A percentile compares a stretch with the other conserved stretches of the same genome.
Conservation (phyloP, 2,329 filamentous ascomycete species). For the Clonostachys solani region DNA sequence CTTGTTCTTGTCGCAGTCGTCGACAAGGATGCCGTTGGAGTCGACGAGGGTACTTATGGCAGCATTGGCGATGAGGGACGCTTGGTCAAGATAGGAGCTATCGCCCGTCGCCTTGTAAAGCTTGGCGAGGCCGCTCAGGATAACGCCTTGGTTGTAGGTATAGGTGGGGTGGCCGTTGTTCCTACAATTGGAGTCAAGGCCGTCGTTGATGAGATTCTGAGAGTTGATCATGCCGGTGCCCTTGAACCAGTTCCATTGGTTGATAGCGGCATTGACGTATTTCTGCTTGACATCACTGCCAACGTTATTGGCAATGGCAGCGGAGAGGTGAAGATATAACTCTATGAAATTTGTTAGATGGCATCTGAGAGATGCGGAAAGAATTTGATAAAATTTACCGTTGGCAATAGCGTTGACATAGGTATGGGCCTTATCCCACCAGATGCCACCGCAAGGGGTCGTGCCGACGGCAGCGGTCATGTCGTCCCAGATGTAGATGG, state of each 20-base stretch:
- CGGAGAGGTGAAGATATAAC: constrained; percentile 46
- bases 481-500: constrained; percentile 49
- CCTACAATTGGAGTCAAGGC: constrained; percentile 34
- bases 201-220: constrained; percentile 47
- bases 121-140: constrained; percentile 33
- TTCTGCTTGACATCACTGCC: constrained; percentile 23
- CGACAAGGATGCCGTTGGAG: constrained; percentile 42
- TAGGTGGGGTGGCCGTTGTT: constrained; percentile 24
- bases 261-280: constrained; percentile 40
- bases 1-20: constrained; percentile 16
- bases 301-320: constrained; percentile 45
- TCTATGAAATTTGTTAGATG: constrained; percentile 20
- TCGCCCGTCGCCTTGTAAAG: constrained; percentile 38
- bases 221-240: constrained; percentile 43
- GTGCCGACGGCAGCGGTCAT: constrained; percentile 40
- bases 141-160: constrained; percentile 54
- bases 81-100: constrained; percentile 21
- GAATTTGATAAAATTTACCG: constrained; percentile 2
- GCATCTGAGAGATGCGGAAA: neutral
- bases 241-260: constrained; percentile 49
- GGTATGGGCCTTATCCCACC: constrained; percentile 48
- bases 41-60: constrained; percentile 38
- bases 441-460: constrained; percentile 49
- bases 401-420: constrained; percentile 52
- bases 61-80: constrained; percentile 45